These are phyloP conservation scores for Bipolaris bicolor DNA, from an alignment of 2,329 filamentous ascomycete genomes.

Conservation along the genomic window DNA sequence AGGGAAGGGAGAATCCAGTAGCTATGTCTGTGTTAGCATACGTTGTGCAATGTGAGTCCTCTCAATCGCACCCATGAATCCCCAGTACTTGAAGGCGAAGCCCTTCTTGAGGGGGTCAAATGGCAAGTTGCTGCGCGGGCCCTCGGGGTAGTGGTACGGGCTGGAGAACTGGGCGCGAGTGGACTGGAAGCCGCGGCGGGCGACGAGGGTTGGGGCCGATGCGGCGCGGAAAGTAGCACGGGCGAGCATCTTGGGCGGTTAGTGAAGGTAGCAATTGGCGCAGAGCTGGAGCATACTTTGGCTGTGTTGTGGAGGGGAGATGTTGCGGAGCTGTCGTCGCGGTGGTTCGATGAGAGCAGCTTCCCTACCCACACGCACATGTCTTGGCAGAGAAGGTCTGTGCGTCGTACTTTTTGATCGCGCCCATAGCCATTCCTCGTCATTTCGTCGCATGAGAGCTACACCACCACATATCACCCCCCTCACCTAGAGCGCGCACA, in stretches of 20 bases:
- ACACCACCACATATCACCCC: not conserved
- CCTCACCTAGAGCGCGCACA: conserved; percentile 3
- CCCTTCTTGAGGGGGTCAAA: conserved; percentile 93
- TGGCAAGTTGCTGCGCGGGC: conserved; percentile 90
- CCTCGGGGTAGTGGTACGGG: conserved; percentile 98
- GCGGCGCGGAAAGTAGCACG: conserved; percentile 66
- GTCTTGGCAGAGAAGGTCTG: conserved; percentile 11
- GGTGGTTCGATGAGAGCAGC: conserved; percentile 16
- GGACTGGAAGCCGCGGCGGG: conserved; percentile 92
- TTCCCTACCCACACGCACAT: conserved; percentile 1
- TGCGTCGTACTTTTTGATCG: conserved; percentile 10
- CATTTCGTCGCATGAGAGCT: not conserved
- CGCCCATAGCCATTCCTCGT: not conserved
- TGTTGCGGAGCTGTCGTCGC: conserved; percentile 26
- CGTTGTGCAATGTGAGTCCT: conserved; percentile 8
- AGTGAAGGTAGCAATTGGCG: conserved; percentile 43
- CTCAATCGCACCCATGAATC: conserved; percentile 69
- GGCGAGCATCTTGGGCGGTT: conserved; percentile 75
- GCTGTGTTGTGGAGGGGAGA: conserved; percentile 36
- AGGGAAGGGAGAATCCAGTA: conserved; percentile 64
- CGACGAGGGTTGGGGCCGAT: conserved; percentile 67
- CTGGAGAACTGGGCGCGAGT: conserved; percentile 84
- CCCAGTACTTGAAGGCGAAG: conserved; percentile 85
- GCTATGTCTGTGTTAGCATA: conserved; percentile 55
- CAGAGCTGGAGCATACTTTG: conserved; percentile 34